Conservation (phyloP, 805 yeast species). For the Candida bentonensis region DNA sequence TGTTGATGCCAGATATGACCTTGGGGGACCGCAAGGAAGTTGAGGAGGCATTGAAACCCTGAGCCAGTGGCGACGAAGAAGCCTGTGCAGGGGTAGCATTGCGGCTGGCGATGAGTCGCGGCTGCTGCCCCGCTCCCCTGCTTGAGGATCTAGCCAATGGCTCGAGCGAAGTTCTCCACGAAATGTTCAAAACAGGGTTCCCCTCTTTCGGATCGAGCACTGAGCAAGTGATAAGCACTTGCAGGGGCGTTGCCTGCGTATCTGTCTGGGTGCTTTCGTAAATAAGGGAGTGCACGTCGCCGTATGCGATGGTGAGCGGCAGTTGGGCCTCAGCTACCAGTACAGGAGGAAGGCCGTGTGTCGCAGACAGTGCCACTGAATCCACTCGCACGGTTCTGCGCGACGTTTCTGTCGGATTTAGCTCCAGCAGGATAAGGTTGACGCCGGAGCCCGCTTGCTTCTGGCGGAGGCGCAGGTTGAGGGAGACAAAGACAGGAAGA, state of each 20-base stretch:
- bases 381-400: not conserved
- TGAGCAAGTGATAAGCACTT: not conserved
- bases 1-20: slow-evolving; percentile 23
- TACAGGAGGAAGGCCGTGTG: not conserved
- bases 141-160: no score
- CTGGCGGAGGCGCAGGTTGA: not conserved
- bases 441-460: not conserved
- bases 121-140: no score
- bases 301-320: not conserved
- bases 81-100: not conserved
- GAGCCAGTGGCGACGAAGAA: not conserved
- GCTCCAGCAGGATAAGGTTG: not conserved
- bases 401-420: not conserved
- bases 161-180: not conserved
- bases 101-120: no score
- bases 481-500: not conserved
- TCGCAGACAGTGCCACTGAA: not conserved
- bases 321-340: not conserved
- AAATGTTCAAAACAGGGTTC: not conserved
- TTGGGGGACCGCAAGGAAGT: not conserved
- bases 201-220: not conserved
- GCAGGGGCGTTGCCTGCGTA: not conserved
- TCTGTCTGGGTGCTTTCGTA: not conserved
- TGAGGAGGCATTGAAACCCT: not conserved
- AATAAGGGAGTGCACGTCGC: not conserved